phyloP scores from a whole-genome alignment of 192 early-diverging fungal genomes.

The Coemansia interrupta region DNA sequence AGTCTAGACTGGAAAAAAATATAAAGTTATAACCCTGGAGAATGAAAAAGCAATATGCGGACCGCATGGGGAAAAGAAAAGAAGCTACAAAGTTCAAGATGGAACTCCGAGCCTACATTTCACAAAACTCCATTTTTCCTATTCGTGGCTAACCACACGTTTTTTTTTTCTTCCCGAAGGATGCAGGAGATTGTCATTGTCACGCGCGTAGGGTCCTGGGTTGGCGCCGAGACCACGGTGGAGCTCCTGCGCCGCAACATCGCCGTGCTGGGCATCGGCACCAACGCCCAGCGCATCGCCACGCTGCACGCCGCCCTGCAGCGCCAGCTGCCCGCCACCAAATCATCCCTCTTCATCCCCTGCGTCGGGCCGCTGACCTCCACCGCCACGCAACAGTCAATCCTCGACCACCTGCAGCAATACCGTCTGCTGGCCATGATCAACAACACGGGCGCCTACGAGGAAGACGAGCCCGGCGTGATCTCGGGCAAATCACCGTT shows the following conservation, averaged over 20 bases:
- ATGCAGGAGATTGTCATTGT: slow-evolving; percentile 16
- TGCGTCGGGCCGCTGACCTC: slow-evolving; percentile 11
- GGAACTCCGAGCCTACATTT: too few species aligned
- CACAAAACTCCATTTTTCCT: neutral
- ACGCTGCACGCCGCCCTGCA: slow-evolving; percentile 3
- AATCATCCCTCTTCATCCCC: slow-evolving; percentile 16
- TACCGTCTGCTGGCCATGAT: slow-evolving; percentile 20
- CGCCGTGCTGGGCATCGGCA: slow-evolving; percentile 27
- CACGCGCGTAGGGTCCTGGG: slow-evolving; percentile 25
- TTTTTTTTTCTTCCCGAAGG: neutral
- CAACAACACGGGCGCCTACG: slow-evolving; percentile 26
- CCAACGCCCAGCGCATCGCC: slow-evolving; percentile 11
- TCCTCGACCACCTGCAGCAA: slow-evolving; percentile 4
- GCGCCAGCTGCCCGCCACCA: slow-evolving; percentile 1
- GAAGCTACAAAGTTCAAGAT: neutral
- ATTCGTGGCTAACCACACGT: neutral
- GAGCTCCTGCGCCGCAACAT: slow-evolving; percentile 14
- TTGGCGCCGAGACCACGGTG: slow-evolving; percentile 25
- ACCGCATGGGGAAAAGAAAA: neutral
- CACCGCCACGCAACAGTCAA: slow-evolving; percentile 2
- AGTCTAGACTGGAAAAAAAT: neutral
- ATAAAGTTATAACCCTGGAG: neutral
- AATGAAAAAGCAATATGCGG: neutral
- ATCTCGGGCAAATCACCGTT: slow-evolving; percentile 6
- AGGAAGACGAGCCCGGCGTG: neutral